These are phyloP conservation scores for Yarrowia sp. DNA, from an alignment of 805 yeast genomes.

Conservation along the genomic window DNA sequence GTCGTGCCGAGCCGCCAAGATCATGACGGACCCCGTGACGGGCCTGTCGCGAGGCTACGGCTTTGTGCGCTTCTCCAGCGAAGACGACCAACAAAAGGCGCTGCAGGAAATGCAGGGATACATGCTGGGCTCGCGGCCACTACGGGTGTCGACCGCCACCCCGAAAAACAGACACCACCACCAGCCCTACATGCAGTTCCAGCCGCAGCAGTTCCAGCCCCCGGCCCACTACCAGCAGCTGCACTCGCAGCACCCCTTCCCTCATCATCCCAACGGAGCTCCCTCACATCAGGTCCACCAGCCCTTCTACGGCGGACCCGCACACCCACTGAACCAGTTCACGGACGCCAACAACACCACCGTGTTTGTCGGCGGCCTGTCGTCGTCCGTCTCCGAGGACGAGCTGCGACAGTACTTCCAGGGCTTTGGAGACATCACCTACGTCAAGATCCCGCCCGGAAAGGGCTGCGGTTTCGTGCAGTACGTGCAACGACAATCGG, in stretches of 20 bases:
- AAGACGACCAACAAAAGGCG: conserved; percentile 73
- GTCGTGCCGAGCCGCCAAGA: conserved; percentile 75
- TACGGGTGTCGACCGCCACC: conserved; percentile 75
- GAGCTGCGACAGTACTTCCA: conserved; percentile 67
- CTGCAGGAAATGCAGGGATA: conserved; percentile 82
- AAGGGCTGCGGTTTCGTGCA: conserved; percentile 90
- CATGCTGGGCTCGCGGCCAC: conserved; percentile 72
- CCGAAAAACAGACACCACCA: conserved; percentile 55
- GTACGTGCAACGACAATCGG: conserved; percentile 75
- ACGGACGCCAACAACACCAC: conserved; percentile 87
- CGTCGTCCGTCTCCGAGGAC: conserved; percentile 61
- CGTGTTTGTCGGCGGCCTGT: conserved; percentile 81
- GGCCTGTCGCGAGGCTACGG: conserved; percentile 85
- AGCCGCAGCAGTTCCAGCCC: conserved; percentile 39
- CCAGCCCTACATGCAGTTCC: conserved; percentile 41
- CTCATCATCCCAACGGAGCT: conserved; percentile 14
- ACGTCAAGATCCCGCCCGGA: conserved; percentile 71
- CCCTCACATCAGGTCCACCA: conserved; percentile 43
- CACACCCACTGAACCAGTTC: conserved; percentile 56
- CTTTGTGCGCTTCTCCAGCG: conserved; percentile 76
- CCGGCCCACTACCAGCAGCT: conserved; percentile 38
- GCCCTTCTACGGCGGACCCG: conserved; percentile 45
- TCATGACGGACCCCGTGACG: conserved; percentile 76
- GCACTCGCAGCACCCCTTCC: conserved; percentile 38
- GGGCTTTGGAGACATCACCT: conserved; percentile 70